These are phyloP conservation scores for Pythium brachiatum DNA, from an alignment of 352 stramenopile species.

Conservation along the genomic window DNA sequence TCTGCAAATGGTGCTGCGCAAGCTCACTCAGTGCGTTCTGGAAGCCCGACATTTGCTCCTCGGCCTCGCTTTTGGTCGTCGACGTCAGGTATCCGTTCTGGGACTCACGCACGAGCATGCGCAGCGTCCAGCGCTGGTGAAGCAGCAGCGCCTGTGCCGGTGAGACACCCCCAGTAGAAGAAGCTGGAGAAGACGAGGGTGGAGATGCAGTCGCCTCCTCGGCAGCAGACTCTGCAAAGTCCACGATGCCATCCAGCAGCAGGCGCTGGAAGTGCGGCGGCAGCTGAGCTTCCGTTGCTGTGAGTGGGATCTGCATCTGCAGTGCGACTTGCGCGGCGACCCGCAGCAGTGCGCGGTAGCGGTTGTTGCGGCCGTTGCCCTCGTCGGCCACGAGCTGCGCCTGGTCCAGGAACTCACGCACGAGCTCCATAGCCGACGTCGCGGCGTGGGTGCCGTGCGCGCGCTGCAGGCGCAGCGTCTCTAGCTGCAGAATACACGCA, in stretches of 20 bases:
- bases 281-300: constrained; percentile 52
- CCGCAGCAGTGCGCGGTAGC: constrained; percentile 66
- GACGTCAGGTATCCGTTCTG: constrained; percentile 72
- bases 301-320: constrained; percentile 65
- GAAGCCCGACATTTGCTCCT: constrained; percentile 62
- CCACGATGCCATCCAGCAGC: constrained; percentile 76
- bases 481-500: constrained; percentile 32
- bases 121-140: constrained; percentile 77
- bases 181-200: neutral
- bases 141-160: constrained; percentile 56
- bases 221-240: constrained; percentile 47
- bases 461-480: constrained; percentile 45
- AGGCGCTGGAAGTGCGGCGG: constrained; percentile 80
- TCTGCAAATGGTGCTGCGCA: constrained; percentile 49
- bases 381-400: constrained; percentile 79
- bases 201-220: constrained; percentile 10
- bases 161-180: constrained; percentile 11
- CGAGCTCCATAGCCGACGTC: constrained; percentile 72
- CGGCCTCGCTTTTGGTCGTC: constrained; percentile 58
- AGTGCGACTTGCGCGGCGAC: constrained; percentile 74
- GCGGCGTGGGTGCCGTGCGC: constrained; percentile 43
- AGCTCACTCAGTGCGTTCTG: constrained; percentile 69
- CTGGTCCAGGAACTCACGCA: constrained; percentile 83
- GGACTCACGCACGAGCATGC: constrained; percentile 62
- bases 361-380: constrained; percentile 70